Evolutionary conservation across 495 filamentous ascomycete genomes (phyloP).

Genomic region (Articulospora tetracladia): DNA sequence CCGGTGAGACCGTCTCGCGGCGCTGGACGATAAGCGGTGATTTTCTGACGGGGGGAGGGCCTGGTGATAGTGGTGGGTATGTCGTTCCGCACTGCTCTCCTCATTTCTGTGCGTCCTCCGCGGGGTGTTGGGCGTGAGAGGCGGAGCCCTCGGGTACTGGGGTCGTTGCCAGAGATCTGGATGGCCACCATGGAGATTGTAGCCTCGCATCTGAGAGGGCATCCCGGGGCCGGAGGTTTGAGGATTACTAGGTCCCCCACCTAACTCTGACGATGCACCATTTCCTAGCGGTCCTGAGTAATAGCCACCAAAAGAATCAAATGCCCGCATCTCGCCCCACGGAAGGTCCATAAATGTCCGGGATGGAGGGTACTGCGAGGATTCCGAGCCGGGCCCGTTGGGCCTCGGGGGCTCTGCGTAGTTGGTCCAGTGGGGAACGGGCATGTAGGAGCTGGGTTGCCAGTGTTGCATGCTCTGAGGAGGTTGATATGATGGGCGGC

Average conservation of each 20-base stretch:
- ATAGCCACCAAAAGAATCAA: conserved; percentile 3
- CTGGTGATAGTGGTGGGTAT: background rate
- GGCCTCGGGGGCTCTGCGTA: conserved; percentile 4
- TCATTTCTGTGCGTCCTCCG: background rate
- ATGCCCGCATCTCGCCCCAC: conserved; percentile 14
- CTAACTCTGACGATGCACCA: background rate
- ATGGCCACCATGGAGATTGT: background rate
- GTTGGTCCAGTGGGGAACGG: conserved; percentile 6
- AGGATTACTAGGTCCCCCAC: background rate
- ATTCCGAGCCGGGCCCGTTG: background rate
- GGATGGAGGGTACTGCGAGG: background rate
- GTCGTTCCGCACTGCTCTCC: background rate
- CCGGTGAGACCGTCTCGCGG: background rate
- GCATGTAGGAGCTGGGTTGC: conserved; percentile 3
- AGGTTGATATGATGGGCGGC: conserved; percentile 2
- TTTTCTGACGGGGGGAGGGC: background rate
- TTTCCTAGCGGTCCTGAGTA: background rate
- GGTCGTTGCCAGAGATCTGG: background rate
- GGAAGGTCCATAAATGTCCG: conserved; percentile 8
- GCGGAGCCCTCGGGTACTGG: background rate
- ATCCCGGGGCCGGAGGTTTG: background rate
- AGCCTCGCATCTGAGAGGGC: background rate
- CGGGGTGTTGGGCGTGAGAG: background rate
- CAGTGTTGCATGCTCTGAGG: conserved; percentile 8
- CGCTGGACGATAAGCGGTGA: background rate